A percentile compares a stretch with the other conserved stretches of the same genome.
Evolutionary conservation across 768 basidiomycete genomes (phyloP).

Genomic region (Hemileccinum rubropunctum): DNA sequence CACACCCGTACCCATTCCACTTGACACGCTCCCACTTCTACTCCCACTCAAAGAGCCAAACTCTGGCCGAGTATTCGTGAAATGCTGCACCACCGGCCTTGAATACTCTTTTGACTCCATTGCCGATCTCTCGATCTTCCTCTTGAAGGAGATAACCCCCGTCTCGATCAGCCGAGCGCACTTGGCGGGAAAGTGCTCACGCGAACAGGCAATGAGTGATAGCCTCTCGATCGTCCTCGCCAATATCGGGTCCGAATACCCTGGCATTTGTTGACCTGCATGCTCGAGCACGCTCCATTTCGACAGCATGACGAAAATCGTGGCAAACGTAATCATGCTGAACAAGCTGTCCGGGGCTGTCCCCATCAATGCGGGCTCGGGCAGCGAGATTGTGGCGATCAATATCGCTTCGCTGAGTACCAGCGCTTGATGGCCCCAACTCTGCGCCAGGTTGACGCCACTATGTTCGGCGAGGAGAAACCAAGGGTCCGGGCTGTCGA

Average conservation of each 20-base stretch:
- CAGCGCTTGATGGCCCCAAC: conserved; percentile 40
- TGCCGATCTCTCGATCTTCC: conserved; percentile 25
- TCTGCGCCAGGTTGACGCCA: conserved; percentile 32
- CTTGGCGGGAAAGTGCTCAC: conserved; percentile 40
- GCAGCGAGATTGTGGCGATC: conserved; percentile 31
- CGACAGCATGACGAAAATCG: conserved; percentile 40
- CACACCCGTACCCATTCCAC: conserved; percentile 13
- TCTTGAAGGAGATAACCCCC: conserved; percentile 29
- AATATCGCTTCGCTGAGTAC: conserved; percentile 38
- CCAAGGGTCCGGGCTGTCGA: conserved; percentile 25
- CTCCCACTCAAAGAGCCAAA: conserved; percentile 15
- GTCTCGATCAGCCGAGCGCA: conserved; percentile 42
- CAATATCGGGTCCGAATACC: conserved; percentile 38
- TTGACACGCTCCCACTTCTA: conserved; percentile 16
- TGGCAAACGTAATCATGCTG: conserved; percentile 42
- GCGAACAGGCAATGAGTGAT: conserved; percentile 33
- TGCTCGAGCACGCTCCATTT: conserved; percentile 42
- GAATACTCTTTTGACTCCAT: conserved; percentile 19
- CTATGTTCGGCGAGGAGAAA: conserved; percentile 31
- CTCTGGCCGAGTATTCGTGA: conserved; percentile 14
- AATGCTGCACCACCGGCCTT: conserved; percentile 20
- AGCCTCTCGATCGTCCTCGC: conserved; percentile 35
- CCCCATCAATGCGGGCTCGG: conserved; percentile 35
- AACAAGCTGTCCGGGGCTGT: conserved; percentile 43
- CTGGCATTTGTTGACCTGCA: conserved; percentile 32